These are phyloP conservation scores for Yarrowia deformans DNA, from an alignment of 805 yeast genomes.

Conservation along the genomic window DNA sequence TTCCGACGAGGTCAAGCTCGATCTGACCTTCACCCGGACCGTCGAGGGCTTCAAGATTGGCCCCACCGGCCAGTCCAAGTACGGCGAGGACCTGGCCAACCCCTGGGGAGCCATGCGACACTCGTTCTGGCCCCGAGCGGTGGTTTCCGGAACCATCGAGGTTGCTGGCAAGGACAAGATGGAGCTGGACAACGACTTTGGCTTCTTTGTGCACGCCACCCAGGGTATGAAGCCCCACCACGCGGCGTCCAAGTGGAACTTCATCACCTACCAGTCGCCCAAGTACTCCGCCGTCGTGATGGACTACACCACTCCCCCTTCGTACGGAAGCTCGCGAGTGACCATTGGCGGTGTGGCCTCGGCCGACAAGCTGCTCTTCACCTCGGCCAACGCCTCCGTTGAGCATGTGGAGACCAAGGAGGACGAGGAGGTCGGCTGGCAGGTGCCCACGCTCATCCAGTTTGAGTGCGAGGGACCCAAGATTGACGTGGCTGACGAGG, in stretches of 20 bases:
- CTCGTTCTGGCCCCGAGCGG: constrained; percentile 92
- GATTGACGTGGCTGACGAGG: constrained; percentile 55
- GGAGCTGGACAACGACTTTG: constrained; percentile 50
- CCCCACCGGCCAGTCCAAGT: constrained; percentile 80
- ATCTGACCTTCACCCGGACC: constrained; percentile 64
- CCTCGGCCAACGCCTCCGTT: constrained; percentile 70
- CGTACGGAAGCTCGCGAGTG: constrained; percentile 84
- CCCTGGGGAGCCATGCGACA: constrained; percentile 99
- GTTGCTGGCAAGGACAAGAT: constrained; percentile 44
- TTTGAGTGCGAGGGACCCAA: constrained; percentile 64
- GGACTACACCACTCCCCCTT: constrained; percentile 94
- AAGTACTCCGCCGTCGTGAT: constrained; percentile 78
- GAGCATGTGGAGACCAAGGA: constrained; percentile 61
- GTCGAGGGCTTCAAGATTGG: constrained; percentile 91
- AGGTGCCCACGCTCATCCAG: constrained; percentile 72
- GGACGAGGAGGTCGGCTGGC: constrained; percentile 90
- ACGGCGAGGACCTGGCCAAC: constrained; percentile 80
- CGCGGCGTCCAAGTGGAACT: constrained; percentile 97
- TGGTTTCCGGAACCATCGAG: constrained; percentile 68
- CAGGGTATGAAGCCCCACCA: constrained; percentile 99
- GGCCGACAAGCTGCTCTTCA: constrained; percentile 66
- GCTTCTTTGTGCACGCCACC: constrained; percentile 94
- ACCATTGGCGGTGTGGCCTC: constrained; percentile 77
- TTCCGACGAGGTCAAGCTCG: constrained; percentile 71
- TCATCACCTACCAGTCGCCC: constrained; percentile 83